Conservation (phyloP, 768 basidiomycete genomes). For the Lactarius sp. region DNA sequence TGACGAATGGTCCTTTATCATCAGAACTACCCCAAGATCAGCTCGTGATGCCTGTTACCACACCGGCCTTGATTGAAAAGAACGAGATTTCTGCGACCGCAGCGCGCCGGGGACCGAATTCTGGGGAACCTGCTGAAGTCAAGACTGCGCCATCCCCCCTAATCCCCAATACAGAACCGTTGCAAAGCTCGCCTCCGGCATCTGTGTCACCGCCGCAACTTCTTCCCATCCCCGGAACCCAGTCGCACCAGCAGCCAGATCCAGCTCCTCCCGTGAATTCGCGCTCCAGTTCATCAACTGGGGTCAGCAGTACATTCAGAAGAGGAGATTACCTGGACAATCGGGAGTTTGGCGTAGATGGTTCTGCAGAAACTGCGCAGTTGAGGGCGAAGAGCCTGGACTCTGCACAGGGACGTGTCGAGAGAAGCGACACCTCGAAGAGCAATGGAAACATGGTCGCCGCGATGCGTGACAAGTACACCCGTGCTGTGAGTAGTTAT, state of each 20-base stretch:
- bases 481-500: conserved; percentile 44
- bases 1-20: not conserved
- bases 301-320: conserved; percentile 15
- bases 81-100: not conserved
- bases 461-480: conserved; percentile 61
- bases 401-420: conserved; percentile 30
- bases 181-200: not conserved
- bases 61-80: not conserved
- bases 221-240: not conserved
- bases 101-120: not conserved
- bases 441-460: conserved; percentile 61
- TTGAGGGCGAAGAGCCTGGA: conserved; percentile 25
- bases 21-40: not conserved
- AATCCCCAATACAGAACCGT: not conserved
- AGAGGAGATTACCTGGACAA: conserved; percentile 27
- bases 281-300: conserved; percentile 17
- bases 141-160: not conserved
- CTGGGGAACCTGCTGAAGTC: not conserved
- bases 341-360: conserved; percentile 31
- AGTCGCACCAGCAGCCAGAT: conserved; percentile 6
- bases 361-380: conserved; percentile 26
- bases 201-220: conserved; percentile 1
- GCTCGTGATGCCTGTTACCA: not conserved
- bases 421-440: conserved; percentile 49
- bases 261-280: conserved; percentile 1